Percentiles rank a stretch among this genome's conserved stretches.
phyloP scores from a whole-genome alignment of 1,139 yeast species.

The Debaryomyces fabryi region DNA sequence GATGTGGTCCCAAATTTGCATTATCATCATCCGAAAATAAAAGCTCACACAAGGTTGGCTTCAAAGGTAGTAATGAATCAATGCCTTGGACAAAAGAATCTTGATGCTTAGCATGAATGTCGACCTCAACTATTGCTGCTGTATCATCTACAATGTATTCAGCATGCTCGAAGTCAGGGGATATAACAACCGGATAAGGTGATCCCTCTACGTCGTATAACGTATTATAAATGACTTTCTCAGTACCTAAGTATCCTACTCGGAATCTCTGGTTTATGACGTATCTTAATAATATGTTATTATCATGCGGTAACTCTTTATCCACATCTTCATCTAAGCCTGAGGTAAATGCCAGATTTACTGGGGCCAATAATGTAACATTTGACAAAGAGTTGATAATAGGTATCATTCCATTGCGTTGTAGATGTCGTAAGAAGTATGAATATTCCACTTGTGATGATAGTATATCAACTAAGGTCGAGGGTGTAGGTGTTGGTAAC shows the following conservation, averaged over 20 bases:
- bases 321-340: conserved; percentile 3
- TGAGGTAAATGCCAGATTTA: conserved; percentile 72
- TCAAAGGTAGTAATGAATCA: conserved; percentile 50
- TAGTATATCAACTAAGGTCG: conserved; percentile 74
- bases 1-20: conserved; percentile 8
- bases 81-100: conserved; percentile 77
- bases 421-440: conserved; percentile 64
- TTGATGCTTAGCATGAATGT: conserved; percentile 67
- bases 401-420: conserved; percentile 69
- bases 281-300: conserved; percentile 34
- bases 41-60: conserved; percentile 46
- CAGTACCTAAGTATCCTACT: conserved; percentile 33
- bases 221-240: conserved; percentile 36
- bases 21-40: conserved; percentile 23
- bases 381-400: conserved; percentile 63
- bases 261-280: conserved; percentile 38
- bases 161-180: conserved; percentile 31
- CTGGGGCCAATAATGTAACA: conserved; percentile 82
- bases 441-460: conserved; percentile 78
- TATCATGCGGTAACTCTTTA: conserved; percentile 14
- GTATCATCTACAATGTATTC: conserved; percentile 52
- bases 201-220: conserved; percentile 23
- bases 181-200: conserved; percentile 29
- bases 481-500: conserved; percentile 30
- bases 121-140: conserved; percentile 60